phyloP scores from a whole-genome alignment of 1,139 yeast genomes.

The Sugiyamaella sp. region DNA sequence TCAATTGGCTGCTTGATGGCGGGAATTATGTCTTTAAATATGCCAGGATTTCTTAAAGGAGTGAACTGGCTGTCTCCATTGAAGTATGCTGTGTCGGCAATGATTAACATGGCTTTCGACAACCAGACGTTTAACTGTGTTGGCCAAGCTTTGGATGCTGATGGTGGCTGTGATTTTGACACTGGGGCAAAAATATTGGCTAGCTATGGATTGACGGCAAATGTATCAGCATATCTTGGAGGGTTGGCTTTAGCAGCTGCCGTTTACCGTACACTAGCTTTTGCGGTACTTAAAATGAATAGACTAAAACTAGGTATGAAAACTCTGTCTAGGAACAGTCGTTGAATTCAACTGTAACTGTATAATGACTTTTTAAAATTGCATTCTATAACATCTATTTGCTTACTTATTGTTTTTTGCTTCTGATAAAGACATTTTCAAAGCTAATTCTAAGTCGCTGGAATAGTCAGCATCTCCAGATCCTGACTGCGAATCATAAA shows the following conservation, averaged over 20 bases:
- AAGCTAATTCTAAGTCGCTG: constrained; percentile 26
- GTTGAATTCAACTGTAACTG: not conserved
- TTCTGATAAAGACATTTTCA: constrained; percentile 27
- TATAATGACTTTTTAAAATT: not conserved
- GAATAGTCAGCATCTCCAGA: constrained; percentile 1
- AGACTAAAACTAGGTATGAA: constrained; percentile 36
- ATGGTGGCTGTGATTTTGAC: constrained; percentile 49
- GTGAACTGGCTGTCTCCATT: constrained; percentile 74
- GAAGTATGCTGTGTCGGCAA: constrained; percentile 65
- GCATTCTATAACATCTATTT: constrained; percentile 2
- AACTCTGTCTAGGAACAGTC: constrained; percentile 19
- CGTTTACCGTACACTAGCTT: constrained; percentile 46
- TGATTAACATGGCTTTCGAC: constrained; percentile 54
- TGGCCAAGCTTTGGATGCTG: constrained; percentile 38
- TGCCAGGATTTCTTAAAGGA: constrained; percentile 70
- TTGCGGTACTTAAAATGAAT: constrained; percentile 34
- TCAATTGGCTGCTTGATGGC: constrained; percentile 80
- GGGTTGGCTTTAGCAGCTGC: constrained; percentile 42
- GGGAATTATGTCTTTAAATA: constrained; percentile 78
- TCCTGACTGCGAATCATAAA: not conserved
- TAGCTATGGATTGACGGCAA: constrained; percentile 47
- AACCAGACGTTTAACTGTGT: constrained; percentile 48
- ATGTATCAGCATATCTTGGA: constrained; percentile 42
- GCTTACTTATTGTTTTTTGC: not conserved
- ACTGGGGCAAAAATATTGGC: constrained; percentile 56